Percentiles rank a stretch among this genome's conserved stretches.
Conservation (phyloP, 805 yeast species). For the Lachancea sp. region DNA sequence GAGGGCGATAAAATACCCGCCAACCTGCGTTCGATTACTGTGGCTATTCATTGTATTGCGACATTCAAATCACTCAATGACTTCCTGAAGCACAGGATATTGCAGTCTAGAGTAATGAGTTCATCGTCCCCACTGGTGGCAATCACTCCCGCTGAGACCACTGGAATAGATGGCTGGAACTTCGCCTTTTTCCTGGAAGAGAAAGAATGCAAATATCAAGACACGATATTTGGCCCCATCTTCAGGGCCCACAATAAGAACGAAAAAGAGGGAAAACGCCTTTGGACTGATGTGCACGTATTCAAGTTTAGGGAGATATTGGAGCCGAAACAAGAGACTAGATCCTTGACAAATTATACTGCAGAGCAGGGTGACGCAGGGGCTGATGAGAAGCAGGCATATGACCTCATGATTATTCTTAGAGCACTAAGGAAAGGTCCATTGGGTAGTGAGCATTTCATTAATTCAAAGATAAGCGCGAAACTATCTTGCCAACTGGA, state of each 20-base stretch:
- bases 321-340: constrained; percentile 23
- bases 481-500: constrained; percentile 82
- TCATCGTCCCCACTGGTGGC: constrained; percentile 18
- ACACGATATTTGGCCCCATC: constrained; percentile 73
- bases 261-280: constrained; percentile 37
- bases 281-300: constrained; percentile 56
- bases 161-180: constrained; percentile 27
- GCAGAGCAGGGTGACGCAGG: constrained; percentile 8
- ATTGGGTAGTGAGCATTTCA: constrained; percentile 38
- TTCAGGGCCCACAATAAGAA: constrained; percentile 38
- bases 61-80: constrained; percentile 41
- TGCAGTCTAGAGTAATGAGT: constrained; percentile 23
- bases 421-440: constrained; percentile 42
- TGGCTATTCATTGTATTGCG: constrained; percentile 49
- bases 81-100: constrained; percentile 37
- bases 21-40: constrained; percentile 25
- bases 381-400: constrained; percentile 13
- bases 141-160: constrained; percentile 7
- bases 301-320: constrained; percentile 40
- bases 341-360: constrained; percentile 28
- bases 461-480: constrained; percentile 77
- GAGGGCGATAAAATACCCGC: constrained; percentile 23
- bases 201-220: constrained; percentile 51
- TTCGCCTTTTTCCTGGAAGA: constrained; percentile 56
- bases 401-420: constrained; percentile 42